A percentile compares a stretch with the other conserved stretches of the same genome.
phyloP scores from a whole-genome alignment of 257 asterid genomes.

The Apocynum venetum region DNA sequence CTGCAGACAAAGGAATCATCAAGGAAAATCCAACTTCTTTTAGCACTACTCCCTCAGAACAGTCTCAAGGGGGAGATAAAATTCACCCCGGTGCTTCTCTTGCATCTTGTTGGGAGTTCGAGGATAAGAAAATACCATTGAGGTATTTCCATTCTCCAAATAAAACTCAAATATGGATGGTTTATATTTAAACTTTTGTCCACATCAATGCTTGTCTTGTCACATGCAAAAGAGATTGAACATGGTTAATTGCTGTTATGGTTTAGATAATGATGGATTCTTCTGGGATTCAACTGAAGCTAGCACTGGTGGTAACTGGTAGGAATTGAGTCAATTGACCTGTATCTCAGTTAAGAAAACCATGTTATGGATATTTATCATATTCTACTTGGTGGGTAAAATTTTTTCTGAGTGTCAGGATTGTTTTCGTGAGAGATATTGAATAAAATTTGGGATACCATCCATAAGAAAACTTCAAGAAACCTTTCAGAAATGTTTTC shows the following conservation, averaged over 20 bases:
- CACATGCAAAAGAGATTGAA: not conserved
- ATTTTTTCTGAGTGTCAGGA: not conserved
- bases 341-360: too few relatives aligned
- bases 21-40: conserved; percentile 29
- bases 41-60: conserved; percentile 18
- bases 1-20: conserved; percentile 44
- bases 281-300: not conserved
- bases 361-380: too few relatives aligned
- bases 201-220: not conserved
- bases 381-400: not conserved
- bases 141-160: conserved; percentile 39
- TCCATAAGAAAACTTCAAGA: not conserved
- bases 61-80: conserved; percentile 26
- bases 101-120: conserved; percentile 38
- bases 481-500: not conserved
- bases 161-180: not conserved
- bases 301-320: not conserved
- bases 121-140: conserved; percentile 56
- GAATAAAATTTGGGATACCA: not conserved
- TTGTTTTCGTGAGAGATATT: not conserved
- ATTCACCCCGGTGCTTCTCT: conserved; percentile 29
- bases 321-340: not conserved
- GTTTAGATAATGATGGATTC: not conserved
- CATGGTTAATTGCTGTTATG: not conserved
- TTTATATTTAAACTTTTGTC: not conserved